A percentile compares a stretch with the other conserved stretches of the same genome.
These are phyloP conservation scores for Tricholoma hemisulphureum DNA, from an alignment of 768 basidiomycete species.

Conservation along the genomic window DNA sequence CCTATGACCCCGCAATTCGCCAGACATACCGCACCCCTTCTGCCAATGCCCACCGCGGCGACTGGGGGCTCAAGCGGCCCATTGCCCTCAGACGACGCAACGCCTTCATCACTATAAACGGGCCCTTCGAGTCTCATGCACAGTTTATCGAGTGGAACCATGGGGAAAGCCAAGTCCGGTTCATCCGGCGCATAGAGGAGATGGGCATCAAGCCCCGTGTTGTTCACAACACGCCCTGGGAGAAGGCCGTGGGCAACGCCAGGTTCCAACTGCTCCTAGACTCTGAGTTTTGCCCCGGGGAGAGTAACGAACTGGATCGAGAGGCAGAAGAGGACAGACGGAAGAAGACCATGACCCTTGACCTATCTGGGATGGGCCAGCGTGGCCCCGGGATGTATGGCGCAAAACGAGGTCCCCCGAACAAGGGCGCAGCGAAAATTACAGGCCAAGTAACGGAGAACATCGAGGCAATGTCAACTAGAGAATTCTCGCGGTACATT, in stretches of 20 bases:
- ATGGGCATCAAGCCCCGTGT: slow-evolving; percentile 43
- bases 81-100: slow-evolving; percentile 64
- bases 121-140: slow-evolving; percentile 64
- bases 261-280: slow-evolving; percentile 38
- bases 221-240: slow-evolving; percentile 34
- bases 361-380: slow-evolving; percentile 20
- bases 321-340: slow-evolving; percentile 8
- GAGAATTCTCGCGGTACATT: slow-evolving; percentile 60
- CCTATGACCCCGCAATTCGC: slow-evolving; percentile 71
- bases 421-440: neutral
- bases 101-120: slow-evolving; percentile 60
- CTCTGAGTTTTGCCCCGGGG: slow-evolving; percentile 43
- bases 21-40: slow-evolving; percentile 75
- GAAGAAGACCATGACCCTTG: slow-evolving; percentile 8
- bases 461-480: slow-evolving; percentile 56
- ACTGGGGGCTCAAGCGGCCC: slow-evolving; percentile 86
- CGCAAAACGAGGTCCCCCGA: slow-evolving; percentile 5
- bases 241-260: slow-evolving; percentile 36
- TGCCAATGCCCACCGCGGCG: slow-evolving; percentile 70
- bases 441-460: slow-evolving; percentile 41
- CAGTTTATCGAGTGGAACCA: slow-evolving; percentile 78
- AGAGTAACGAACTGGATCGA: slow-evolving; percentile 9
- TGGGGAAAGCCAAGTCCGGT: slow-evolving; percentile 63
- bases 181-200: slow-evolving; percentile 67
- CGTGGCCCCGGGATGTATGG: slow-evolving; percentile 29